A percentile compares a stretch with the other conserved stretches of the same genome.
Evolutionary conservation across 768 basidiomycete species (phyloP).

Genomic region (Amanita rubescens): DNA sequence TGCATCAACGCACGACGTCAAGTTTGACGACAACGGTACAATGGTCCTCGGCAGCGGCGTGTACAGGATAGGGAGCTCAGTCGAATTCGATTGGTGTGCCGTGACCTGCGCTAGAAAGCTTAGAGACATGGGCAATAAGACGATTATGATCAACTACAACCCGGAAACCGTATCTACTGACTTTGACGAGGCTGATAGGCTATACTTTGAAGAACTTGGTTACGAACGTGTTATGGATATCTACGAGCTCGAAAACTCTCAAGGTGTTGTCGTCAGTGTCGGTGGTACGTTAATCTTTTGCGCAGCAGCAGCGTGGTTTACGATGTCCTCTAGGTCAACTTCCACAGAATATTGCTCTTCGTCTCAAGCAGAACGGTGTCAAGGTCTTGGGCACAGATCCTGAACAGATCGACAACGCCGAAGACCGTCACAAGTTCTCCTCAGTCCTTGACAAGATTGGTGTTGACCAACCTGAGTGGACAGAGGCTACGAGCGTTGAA

Average conservation of each 20-base stretch:
- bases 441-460: conserved; percentile 90
- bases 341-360: conserved; percentile 96
- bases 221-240: conserved; percentile 99
- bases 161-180: conserved; percentile 99
- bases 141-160: conserved; percentile 99
- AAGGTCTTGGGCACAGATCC: conserved; percentile 97
- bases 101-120: conserved; percentile 94
- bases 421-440: conserved; percentile 99
- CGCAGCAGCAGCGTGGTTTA: not conserved
- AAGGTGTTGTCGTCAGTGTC: conserved; percentile 93
- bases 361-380: conserved; percentile 84
- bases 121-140: conserved; percentile 86
- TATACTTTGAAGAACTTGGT: conserved; percentile 98
- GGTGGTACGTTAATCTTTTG: conserved; percentile 57
- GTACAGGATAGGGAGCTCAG: conserved; percentile 95
- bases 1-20: conserved; percentile 90
- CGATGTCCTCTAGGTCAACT: conserved; percentile 67
- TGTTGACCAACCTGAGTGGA: conserved; percentile 97
- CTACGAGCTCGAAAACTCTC: conserved; percentile 89
- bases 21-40: conserved; percentile 95
- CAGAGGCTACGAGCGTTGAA: conserved; percentile 80
- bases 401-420: conserved; percentile 89
- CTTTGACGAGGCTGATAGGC: conserved; percentile 97
- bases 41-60: conserved; percentile 99
- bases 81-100: conserved; percentile 99